Conservation (phyloP, 495 filamentous ascomycete species). For the Chaetomium fimeti region DNA sequence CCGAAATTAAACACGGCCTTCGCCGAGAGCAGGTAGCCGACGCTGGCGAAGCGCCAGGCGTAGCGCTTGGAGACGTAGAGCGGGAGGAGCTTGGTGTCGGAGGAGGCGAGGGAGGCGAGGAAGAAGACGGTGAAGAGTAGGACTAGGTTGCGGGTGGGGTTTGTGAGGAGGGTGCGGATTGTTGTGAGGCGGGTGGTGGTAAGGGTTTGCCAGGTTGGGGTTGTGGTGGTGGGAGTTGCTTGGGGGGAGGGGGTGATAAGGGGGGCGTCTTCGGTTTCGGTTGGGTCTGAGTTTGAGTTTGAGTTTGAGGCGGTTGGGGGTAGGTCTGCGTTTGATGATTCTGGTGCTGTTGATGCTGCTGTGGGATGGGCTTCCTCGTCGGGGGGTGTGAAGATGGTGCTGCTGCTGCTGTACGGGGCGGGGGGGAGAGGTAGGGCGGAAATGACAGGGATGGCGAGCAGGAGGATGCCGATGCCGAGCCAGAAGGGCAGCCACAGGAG, state of each 20-base stretch:
- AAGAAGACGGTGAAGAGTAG: slow-evolving; percentile 43
- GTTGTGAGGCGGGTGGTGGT: slow-evolving; percentile 27
- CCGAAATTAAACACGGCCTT: slow-evolving; percentile 48
- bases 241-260: background rate
- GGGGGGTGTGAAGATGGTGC: slow-evolving; percentile 18
- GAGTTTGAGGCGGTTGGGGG: too few species aligned
- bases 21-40: slow-evolving; percentile 46
- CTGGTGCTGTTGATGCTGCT: background rate
- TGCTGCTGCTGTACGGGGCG: slow-evolving; percentile 14
- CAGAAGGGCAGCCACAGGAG: slow-evolving; percentile 43
- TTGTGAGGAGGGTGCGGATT: slow-evolving; percentile 21
- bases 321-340: background rate
- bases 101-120: slow-evolving; percentile 46
- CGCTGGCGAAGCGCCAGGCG: slow-evolving; percentile 40
- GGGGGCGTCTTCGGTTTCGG: slow-evolving; percentile 10
- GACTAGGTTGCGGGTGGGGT: slow-evolving; percentile 32
- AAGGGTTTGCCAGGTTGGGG: background rate
- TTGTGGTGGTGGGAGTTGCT: background rate
- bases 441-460: slow-evolving; percentile 39
- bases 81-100: slow-evolving; percentile 48
- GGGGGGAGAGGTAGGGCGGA: slow-evolving; percentile 23
- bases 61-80: slow-evolving; percentile 49
- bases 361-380: background rate
- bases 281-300: slow-evolving; percentile 13
- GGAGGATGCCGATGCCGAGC: slow-evolving; percentile 40